Evolutionary conservation across 2,329 filamentous ascomycete genomes (phyloP).

Genomic region (Arthrobotrys conoides): DNA sequence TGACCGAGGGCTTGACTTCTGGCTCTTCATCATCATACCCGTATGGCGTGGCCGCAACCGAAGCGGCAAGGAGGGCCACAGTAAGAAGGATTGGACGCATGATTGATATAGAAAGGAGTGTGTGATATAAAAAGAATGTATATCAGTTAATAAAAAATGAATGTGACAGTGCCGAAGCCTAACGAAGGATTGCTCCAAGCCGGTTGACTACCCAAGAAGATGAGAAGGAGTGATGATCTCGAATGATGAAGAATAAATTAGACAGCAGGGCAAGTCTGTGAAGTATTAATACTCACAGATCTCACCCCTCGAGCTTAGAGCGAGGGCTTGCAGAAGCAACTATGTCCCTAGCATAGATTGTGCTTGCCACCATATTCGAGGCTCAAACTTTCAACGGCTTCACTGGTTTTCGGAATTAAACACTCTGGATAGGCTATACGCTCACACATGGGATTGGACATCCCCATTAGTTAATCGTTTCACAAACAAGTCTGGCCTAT

Average conservation of each 20-base stretch:
- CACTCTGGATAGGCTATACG: slow-evolving; percentile 33
- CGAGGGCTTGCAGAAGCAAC: neutral
- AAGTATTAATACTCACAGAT: slow-evolving; percentile 18
- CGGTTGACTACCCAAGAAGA: slow-evolving; percentile 15
- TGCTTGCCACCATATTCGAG: neutral
- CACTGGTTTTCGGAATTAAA: slow-evolving; percentile 35
- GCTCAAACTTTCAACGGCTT: slow-evolving; percentile 11
- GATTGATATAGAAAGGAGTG: slow-evolving; percentile 8
- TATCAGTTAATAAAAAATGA: slow-evolving; percentile 31
- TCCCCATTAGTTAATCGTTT: slow-evolving; percentile 31
- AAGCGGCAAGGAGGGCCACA: slow-evolving; percentile 14
- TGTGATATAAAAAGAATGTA: slow-evolving; percentile 44
- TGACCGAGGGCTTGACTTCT: neutral
- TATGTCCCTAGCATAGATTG: neutral
- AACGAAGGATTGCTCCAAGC: slow-evolving; percentile 21
- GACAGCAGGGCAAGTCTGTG: slow-evolving; percentile 2
- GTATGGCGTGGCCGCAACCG: slow-evolving; percentile 18
- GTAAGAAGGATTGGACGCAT: slow-evolving; percentile 40
- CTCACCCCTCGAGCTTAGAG: neutral
- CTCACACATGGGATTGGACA: slow-evolving; percentile 35
- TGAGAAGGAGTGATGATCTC: slow-evolving; percentile 20
- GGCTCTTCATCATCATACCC: slow-evolving; percentile 30
- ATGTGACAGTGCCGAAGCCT: slow-evolving; percentile 21
- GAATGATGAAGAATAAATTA: slow-evolving; percentile 14
- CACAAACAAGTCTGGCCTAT: slow-evolving; percentile 1